Evolutionary conservation across 495 filamentous ascomycete genomes (phyloP).

Genomic region (Penicillium egyptiacum): DNA sequence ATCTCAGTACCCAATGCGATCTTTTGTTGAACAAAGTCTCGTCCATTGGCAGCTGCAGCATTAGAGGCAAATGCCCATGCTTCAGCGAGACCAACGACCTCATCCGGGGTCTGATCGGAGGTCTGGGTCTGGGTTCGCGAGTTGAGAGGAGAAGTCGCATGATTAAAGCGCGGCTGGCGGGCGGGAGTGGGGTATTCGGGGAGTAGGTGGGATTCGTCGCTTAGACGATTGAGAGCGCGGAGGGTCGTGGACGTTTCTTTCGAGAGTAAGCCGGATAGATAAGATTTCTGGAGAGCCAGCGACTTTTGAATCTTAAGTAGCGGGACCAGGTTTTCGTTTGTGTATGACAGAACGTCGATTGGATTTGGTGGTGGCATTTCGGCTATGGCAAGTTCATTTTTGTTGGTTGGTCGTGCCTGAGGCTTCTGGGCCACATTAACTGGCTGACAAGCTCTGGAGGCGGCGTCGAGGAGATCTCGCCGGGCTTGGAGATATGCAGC

Average conservation of each 20-base stretch:
- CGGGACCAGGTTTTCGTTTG: slow-evolving; percentile 54
- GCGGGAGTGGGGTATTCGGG: slow-evolving; percentile 58
- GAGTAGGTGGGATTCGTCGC: slow-evolving; percentile 69
- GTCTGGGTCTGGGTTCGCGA: slow-evolving; percentile 22
- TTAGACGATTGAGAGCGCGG: slow-evolving; percentile 57
- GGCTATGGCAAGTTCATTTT: slow-evolving; percentile 14
- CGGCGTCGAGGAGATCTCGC: slow-evolving; percentile 40
- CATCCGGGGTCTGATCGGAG: slow-evolving; percentile 27
- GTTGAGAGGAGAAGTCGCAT: slow-evolving; percentile 35
- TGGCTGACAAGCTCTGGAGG: slow-evolving; percentile 40
- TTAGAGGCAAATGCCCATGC: slow-evolving; percentile 53
- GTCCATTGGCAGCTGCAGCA: slow-evolving; percentile 36
- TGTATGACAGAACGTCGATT: slow-evolving; percentile 50
- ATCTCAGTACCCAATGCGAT: slow-evolving; percentile 34
- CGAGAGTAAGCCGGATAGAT: slow-evolving; percentile 56
- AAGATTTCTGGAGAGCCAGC: slow-evolving; percentile 62
- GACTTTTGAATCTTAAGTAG: slow-evolving; percentile 62
- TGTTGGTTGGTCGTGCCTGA: slow-evolving; percentile 30
- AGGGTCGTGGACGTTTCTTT: slow-evolving; percentile 60
- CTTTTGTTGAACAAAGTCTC: slow-evolving; percentile 42
- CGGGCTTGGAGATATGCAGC: slow-evolving; percentile 38
- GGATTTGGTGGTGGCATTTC: slow-evolving; percentile 23
- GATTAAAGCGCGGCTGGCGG: slow-evolving; percentile 46
- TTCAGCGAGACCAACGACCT: slow-evolving; percentile 39
- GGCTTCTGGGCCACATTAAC: slow-evolving; percentile 28